Conservation (phyloP, 305 asterid genomes). For the Vinca major region DNA sequence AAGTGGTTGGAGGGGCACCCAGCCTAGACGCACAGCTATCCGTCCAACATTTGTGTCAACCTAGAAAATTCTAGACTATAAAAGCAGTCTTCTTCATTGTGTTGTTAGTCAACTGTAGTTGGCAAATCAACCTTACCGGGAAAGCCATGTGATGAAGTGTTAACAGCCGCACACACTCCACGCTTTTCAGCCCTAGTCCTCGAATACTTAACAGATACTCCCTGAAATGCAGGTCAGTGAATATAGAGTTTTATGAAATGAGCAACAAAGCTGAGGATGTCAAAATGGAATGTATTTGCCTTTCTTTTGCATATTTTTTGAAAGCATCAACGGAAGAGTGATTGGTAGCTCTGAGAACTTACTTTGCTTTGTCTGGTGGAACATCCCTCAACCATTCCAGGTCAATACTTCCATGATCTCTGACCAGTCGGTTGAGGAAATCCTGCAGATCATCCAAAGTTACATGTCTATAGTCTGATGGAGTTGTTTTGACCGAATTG, state of each 20-base stretch:
- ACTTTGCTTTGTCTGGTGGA: slow-evolving; percentile 66
- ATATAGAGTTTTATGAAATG: slow-evolving; percentile 7
- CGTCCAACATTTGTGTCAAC: slow-evolving; percentile 98
- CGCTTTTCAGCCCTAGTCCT: slow-evolving; percentile 93
- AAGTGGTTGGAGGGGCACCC: slow-evolving; percentile 98
- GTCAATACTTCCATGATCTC: slow-evolving; percentile 71
- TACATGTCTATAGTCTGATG: slow-evolving; percentile 3
- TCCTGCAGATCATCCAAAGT: slow-evolving; percentile 42
- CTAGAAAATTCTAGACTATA: slow-evolving; percentile 36
- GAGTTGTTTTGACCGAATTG: not conserved
- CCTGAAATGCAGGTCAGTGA: slow-evolving; percentile 34
- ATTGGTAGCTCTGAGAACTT: slow-evolving; percentile 20
- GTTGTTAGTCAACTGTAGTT: slow-evolving; percentile 18
- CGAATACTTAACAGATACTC: slow-evolving; percentile 76
- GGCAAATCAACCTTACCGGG: slow-evolving; percentile 51
- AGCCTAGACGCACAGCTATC: slow-evolving; percentile 92
- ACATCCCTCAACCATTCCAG: slow-evolving; percentile 89
- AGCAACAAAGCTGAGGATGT: slow-evolving; percentile 1
- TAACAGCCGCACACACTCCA: slow-evolving; percentile 86
- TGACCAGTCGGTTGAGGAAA: slow-evolving; percentile 65
- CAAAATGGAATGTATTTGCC: slow-evolving; percentile 5
- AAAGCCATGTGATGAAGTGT: slow-evolving; percentile 88
- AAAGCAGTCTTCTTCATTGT: slow-evolving; percentile 8
- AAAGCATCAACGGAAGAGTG: slow-evolving; percentile 9
- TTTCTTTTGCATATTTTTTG: not conserved